Percentiles rank a stretch among this genome's conserved stretches.
Conservation (phyloP, 1,284 basidiomycete genomes). For the Moesziomyces sp. region DNA sequence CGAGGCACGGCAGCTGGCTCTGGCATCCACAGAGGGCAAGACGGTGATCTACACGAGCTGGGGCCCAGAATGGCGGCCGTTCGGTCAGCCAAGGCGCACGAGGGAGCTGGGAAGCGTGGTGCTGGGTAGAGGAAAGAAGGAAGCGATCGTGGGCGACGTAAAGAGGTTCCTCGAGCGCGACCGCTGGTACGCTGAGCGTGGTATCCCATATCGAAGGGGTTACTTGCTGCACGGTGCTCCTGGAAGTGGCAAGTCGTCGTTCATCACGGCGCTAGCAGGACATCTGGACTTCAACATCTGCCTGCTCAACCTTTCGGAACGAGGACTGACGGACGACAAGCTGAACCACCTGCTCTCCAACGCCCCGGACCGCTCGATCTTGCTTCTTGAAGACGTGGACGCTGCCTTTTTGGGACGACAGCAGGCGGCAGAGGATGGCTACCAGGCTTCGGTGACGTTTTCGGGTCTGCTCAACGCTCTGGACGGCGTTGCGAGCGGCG, state of each 20-base stretch:
- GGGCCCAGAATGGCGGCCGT: conserved; percentile 95
- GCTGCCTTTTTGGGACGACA: conserved; percentile 80
- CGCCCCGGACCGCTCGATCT: conserved; percentile 88
- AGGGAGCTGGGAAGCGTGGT: conserved; percentile 92
- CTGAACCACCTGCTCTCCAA: conserved; percentile 92
- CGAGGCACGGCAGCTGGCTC: conserved; percentile 88
- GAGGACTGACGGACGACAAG: conserved; percentile 96
- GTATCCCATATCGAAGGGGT: conserved; percentile 95
- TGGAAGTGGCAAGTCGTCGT: conserved; percentile 97
- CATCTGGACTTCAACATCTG: conserved; percentile 91
- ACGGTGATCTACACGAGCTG: conserved; percentile 96
- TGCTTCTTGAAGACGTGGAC: conserved; percentile 96
- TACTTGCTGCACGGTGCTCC: conserved; percentile 96
- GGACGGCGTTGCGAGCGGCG: conserved; percentile 93
- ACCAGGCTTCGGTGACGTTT: conserved; percentile 82
- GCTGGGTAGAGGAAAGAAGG: conserved; percentile 80
- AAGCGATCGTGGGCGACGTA: conserved; percentile 83
- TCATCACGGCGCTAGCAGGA: conserved; percentile 96
- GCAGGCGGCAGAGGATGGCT: conserved; percentile 57
- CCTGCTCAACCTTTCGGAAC: conserved; percentile 92
- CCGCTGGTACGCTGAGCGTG: conserved; percentile 96
- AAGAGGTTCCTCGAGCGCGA: conserved; percentile 83
- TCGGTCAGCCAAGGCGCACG: conserved; percentile 89
- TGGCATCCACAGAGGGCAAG: conserved; percentile 88
- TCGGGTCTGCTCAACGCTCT: conserved; percentile 96